These are phyloP conservation scores for Tulasnella sp. DNA, from an alignment of 768 basidiomycete species.

Conservation along the genomic window DNA sequence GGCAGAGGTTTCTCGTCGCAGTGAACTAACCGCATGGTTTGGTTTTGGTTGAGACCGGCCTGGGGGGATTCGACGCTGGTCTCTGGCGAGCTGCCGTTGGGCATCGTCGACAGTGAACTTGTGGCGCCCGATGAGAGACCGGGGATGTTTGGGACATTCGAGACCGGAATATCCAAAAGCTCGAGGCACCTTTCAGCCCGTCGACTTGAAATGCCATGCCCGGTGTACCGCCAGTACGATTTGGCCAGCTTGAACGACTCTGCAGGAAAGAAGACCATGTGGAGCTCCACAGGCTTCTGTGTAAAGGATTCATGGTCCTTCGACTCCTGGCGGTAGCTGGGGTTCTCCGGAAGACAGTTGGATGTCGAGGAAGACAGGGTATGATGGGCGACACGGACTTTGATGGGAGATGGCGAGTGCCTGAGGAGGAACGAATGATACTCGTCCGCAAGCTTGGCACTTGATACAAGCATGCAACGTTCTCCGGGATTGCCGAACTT, in stretches of 20 bases:
- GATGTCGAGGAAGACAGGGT: slow-evolving; percentile 54
- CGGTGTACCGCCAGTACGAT: slow-evolving; percentile 94
- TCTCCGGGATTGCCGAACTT: slow-evolving; percentile 70
- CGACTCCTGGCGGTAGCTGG: not conserved
- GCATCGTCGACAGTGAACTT: not conserved
- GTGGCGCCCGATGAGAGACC: not conserved
- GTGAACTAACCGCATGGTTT: slow-evolving; percentile 77
- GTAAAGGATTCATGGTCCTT: slow-evolving; percentile 20
- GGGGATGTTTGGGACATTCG: not conserved
- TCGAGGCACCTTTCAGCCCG: slow-evolving; percentile 75
- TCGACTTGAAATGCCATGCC: slow-evolving; percentile 81
- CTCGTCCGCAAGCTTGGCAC: slow-evolving; percentile 58
- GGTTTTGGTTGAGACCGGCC: slow-evolving; percentile 56
- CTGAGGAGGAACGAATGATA: slow-evolving; percentile 65
- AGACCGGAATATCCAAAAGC: slow-evolving; percentile 41
- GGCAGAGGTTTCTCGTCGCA: slow-evolving; percentile 92
- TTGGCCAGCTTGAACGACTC: slow-evolving; percentile 60
- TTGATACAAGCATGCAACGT: slow-evolving; percentile 69
- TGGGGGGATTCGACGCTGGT: not conserved
- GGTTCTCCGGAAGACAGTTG: slow-evolving; percentile 24
- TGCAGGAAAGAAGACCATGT: slow-evolving; percentile 71
- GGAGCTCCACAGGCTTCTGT: slow-evolving; percentile 46
- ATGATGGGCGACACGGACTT: slow-evolving; percentile 57
- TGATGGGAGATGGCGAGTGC: slow-evolving; percentile 39
- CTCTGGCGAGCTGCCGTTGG: not conserved